phyloP scores from a whole-genome alignment of 2,329 filamentous ascomycete genomes.

The Colletotrichum tamarilloi region DNA sequence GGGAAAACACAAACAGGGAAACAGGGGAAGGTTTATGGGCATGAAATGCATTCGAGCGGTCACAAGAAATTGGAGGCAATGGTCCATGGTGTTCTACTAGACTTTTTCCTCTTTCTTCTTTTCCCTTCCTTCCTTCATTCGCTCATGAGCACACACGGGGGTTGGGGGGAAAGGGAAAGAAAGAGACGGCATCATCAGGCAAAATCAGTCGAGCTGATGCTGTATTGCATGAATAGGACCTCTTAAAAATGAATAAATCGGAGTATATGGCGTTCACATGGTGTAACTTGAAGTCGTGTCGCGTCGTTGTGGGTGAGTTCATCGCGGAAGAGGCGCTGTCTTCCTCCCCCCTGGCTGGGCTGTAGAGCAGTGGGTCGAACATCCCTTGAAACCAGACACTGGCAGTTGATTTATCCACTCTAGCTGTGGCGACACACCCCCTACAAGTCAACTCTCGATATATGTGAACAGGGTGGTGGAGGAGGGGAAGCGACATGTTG shows the following conservation, averaged over 20 bases:
- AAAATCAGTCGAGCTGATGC: not conserved
- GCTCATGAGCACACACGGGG: slow-evolving; percentile 10
- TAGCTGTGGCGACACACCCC: no score
- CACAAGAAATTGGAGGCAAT: slow-evolving; percentile 21
- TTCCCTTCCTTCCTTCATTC: not conserved
- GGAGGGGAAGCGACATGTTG: no score
- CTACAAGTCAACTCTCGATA: not conserved
- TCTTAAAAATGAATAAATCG: slow-evolving; percentile 19
- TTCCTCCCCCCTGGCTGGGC: not conserved
- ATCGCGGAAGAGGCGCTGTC: not conserved
- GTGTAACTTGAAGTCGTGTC: not conserved
- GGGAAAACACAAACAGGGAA: not conserved
- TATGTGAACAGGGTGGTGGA: no score
- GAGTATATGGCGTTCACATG: slow-evolving; percentile 21
- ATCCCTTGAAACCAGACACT: not conserved
- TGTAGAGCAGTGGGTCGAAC: not conserved
- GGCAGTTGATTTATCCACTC: no score
- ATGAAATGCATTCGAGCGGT: slow-evolving; percentile 35
- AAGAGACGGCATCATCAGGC: not conserved
- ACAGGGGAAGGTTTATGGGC: not conserved
- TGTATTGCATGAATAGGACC: slow-evolving; percentile 28
- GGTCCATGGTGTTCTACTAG: slow-evolving; percentile 30
- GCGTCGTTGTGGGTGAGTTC: not conserved
- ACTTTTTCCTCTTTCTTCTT: slow-evolving; percentile 12
- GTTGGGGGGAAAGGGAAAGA: slow-evolving; percentile 18